Evolutionary conservation across 2,329 filamentous ascomycete genomes (phyloP).

Genomic region (Macrophomina phaseolina): DNA sequence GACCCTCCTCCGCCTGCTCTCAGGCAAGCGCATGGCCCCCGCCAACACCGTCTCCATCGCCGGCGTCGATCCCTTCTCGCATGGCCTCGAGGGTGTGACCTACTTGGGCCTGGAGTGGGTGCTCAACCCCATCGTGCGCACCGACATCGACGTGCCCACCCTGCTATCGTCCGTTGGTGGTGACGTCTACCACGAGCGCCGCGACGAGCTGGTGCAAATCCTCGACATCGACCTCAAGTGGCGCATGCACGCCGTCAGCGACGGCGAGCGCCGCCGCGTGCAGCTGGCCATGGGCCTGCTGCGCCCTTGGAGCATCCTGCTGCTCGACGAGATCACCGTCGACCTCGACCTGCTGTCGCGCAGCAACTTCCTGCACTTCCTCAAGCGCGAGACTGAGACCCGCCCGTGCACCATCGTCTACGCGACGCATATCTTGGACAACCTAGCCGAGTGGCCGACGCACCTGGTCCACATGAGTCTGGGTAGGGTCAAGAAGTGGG

Average conservation of each 20-base stretch:
- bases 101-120: constrained; percentile 99
- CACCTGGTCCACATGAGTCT: constrained; percentile 96
- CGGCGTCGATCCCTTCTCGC: constrained; percentile 89
- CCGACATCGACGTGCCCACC: constrained; percentile 89
- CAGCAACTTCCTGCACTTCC: constrained; percentile 81
- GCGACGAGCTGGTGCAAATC: constrained; percentile 85
- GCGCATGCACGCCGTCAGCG: constrained; percentile 95
- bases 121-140: constrained; percentile 92
- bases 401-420: constrained; percentile 92
- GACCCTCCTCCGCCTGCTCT: constrained; percentile 90
- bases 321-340: constrained; percentile 96
- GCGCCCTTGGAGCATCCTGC: constrained; percentile 85
- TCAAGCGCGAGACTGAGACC: constrained; percentile 83
- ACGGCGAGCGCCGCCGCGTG: constrained; percentile 88
- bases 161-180: constrained; percentile 87
- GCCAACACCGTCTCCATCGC: constrained; percentile 74
- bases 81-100: constrained; percentile 88
- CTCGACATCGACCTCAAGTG: constrained; percentile 90
- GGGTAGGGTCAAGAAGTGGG: constrained; percentile 87
- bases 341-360: constrained; percentile 89
- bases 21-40: constrained; percentile 92
- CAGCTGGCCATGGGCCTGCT: constrained; percentile 96
- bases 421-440: constrained; percentile 96
- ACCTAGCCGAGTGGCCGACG: constrained; percentile 91
- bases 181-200: constrained; percentile 76